phyloP scores from a whole-genome alignment of 129 eudicot species.

The Artemisia annua region DNA sequence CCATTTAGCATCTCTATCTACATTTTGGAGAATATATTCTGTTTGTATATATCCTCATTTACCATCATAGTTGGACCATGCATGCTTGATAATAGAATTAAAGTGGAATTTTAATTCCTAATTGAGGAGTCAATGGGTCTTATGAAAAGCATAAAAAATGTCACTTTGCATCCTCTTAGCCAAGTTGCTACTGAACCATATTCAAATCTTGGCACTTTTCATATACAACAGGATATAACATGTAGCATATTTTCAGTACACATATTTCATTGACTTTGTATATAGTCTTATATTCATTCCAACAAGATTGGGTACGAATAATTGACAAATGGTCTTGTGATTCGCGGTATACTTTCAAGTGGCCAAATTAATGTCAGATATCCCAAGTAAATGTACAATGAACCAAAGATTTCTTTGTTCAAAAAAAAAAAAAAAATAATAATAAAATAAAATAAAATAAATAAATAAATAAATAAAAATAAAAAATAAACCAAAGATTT shows the following conservation, averaged over 20 bases:
- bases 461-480: too few species aligned
- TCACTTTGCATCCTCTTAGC: not conserved
- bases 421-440: too few species aligned
- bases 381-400: slow-evolving; percentile 13
- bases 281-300: not conserved
- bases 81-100: slow-evolving; percentile 22
- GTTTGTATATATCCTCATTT: slow-evolving; percentile 1
- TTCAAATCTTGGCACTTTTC: not conserved
- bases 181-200: not conserved
- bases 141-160: slow-evolving; percentile 8
- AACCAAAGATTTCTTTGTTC: too few species aligned
- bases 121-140: slow-evolving; percentile 20
- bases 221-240: not conserved
- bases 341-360: not conserved
- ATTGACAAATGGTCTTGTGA: slow-evolving; percentile 12
- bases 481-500: too few species aligned
- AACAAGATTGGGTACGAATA: not conserved
- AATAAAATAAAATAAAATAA: too few species aligned
- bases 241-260: not conserved
- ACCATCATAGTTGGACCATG: slow-evolving; percentile 22
- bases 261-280: not conserved
- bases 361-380: not conserved
- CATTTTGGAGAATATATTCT: slow-evolving; percentile 22
- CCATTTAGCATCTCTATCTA: not conserved
- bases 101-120: slow-evolving; percentile 13